Base-by-base conservation (phyloP, 805 yeast species). In the Lachancea sp. region DNA sequence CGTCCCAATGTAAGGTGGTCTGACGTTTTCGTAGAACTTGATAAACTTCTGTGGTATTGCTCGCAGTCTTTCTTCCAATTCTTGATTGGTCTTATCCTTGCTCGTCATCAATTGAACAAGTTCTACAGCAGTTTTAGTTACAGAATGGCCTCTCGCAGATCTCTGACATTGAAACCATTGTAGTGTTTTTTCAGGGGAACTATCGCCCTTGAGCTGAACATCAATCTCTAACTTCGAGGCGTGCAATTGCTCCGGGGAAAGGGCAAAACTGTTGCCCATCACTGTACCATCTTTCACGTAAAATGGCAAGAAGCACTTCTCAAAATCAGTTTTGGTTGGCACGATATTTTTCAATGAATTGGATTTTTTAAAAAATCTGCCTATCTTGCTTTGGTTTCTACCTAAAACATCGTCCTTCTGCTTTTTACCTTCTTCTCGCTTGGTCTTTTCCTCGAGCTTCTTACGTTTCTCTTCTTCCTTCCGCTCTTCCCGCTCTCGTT, bases 1-100 rank as follows among this genome's bases (percentile, higher is more conserved):
- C 0, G 82, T 71, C 1, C 83, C 83, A 25, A 64, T 64, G 50
- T 70, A 78, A 7, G 80, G 74, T 4, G 78, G 64, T 40, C 65
- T 62, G 6, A 70, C 58, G 48, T 75, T 75, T 45, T 77, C 82
- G 45, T 72, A 70, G 50, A 70, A 70, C 42, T 65, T 67, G 34
- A 70, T 63, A 40, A 58, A 68, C 42, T 64, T 64, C 8, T 61
- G 56, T 5, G 69, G 68, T 13, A 64, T 46, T 36, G 32, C 45
- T 15, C 45, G 50, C 44, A 46, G 42, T 21, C 45, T 48, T 24
- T 29, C 51, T 43, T 39, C 70, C 56, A 43, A 59, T 50, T 54
- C 66, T 54, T 40, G 45, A 34, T 60, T 64, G 8, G 58, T 50
- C 43, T 70, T 71, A 41, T 70, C 74, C 47, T 49, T 42, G 55